Percentiles rank a stretch among this genome's conserved stretches.
Evolutionary conservation across 768 basidiomycete species (phyloP).

Genomic region (Kwoniella heveanensis): DNA sequence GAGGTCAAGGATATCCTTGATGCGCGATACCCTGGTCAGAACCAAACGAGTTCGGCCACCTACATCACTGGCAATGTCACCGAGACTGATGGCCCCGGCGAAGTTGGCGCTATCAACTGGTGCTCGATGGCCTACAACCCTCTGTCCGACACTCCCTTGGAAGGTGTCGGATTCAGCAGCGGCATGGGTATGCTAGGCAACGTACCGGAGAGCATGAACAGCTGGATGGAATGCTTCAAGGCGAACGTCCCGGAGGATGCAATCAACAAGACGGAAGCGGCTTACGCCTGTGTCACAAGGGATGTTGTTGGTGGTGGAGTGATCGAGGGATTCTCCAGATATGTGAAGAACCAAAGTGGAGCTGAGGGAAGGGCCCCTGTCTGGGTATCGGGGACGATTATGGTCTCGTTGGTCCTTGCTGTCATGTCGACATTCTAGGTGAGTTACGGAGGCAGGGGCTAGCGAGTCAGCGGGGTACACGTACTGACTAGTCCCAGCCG

Average conservation of each 20-base stretch:
- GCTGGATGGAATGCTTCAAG: constrained; percentile 25
- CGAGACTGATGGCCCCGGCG: neutral
- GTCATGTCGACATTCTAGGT: neutral
- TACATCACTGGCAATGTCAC: constrained; percentile 8
- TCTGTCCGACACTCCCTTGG: constrained; percentile 1
- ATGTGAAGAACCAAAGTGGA: neutral
- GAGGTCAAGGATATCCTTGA: constrained; percentile 4
- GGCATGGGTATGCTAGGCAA: neutral
- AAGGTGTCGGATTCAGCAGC: neutral
- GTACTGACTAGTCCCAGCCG: too few relatives aligned
- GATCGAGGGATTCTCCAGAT: constrained; percentile 13
- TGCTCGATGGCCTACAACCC: constrained; percentile 18
- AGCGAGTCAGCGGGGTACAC: too few relatives aligned
- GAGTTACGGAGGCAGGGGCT: too few relatives aligned
- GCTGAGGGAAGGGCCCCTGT: neutral
- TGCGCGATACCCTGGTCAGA: constrained; percentile 7
- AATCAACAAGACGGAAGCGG: constrained; percentile 12
- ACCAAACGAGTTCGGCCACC: neutral
- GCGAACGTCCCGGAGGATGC: constrained; percentile 17
- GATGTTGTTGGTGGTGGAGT: constrained; percentile 14
- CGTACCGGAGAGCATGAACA: constrained; percentile 17
- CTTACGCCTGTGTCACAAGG: constrained; percentile 15
- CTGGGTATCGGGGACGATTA: neutral
- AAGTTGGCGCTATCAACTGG: constrained; percentile 16
- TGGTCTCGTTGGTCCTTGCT: neutral